Evolutionary conservation across 2,329 filamentous ascomycete species (phyloP).

Genomic region (Exophiala viscosa): DNA sequence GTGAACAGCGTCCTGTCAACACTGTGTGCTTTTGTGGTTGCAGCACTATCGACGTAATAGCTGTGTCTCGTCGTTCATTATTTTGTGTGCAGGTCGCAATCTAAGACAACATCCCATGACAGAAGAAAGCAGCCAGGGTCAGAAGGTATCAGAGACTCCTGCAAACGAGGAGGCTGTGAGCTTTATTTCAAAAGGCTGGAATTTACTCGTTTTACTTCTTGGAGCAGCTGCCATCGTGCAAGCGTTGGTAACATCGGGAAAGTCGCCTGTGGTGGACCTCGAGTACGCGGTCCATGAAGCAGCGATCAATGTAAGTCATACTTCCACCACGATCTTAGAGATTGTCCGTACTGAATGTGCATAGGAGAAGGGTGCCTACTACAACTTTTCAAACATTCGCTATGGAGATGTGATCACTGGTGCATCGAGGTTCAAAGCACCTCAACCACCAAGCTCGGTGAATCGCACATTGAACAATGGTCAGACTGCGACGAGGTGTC

Average conservation of each 20-base stretch:
- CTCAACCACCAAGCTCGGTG: slow-evolving; percentile 41
- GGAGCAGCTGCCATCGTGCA: neutral
- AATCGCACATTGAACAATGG: slow-evolving; percentile 47
- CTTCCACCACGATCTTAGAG: neutral
- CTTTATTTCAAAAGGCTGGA: no score
- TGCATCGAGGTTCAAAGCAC: slow-evolving; percentile 48
- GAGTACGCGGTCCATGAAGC: slow-evolving; percentile 52
- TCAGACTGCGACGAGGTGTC: slow-evolving; percentile 39
- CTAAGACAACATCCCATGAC: no score
- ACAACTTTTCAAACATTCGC: slow-evolving; percentile 56
- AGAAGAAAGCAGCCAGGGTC: no score
- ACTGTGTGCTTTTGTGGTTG: no score
- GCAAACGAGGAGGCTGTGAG: no score
- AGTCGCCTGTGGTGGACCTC: slow-evolving; percentile 44
- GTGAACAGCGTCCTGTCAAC: no score
- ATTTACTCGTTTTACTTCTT: no score
- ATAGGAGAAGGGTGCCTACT: slow-evolving; percentile 39
- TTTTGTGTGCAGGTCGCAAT: no score
- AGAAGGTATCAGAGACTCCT: no score
- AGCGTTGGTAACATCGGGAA: neutral
- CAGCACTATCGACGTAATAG: no score
- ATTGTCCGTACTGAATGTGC: neutral
- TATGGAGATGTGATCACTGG: slow-evolving; percentile 54
- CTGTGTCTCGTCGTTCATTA: no score
- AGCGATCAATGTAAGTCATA: slow-evolving; percentile 23